Base-by-base conservation (phyloP, 352 stramenopile species). In the Globisporangium echinulatum region DNA sequence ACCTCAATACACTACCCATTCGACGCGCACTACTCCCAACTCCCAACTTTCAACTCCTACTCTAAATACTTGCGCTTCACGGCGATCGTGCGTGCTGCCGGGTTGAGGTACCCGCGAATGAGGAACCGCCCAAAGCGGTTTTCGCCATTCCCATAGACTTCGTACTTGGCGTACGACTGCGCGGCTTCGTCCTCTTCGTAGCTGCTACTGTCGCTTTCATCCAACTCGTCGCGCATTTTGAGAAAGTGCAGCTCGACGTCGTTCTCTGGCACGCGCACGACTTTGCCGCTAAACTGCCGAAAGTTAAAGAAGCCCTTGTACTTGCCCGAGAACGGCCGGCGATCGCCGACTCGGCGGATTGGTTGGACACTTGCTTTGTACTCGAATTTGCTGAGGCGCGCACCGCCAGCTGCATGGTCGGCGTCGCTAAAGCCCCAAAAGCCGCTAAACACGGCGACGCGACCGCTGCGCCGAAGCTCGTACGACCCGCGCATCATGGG, bases 281-380 rank as follows among this genome's bases (percentile, higher is more conserved):
- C 63, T 11, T 61, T 73, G 17, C 81, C 81, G 56, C 79, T 85
- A 50, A 85, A 86, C 64, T 91, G 81, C 7, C 79, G 69, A 55
- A 91, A 63, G 63, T 88, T 87, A 52, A 91, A 91, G 49, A 77
- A 89, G 0, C 81, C 81, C 25, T 49, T 74, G 46, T 91, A 91
- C 46, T 80, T 83, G 17, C 81, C 81, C 1, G 75, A 88, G 38
- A 82, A 71, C n/a, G 81, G 81, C 14, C 68, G 74, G n/a, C 63
- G 73, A 44, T 86, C 74, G 72, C 64, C 46, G 11, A 8, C 11
- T 8, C 40, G 40, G 40, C 40, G 40, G 11, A 8, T 13, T 13
- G 40, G 7, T 8, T 14, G 40, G 40, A 44, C 40, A 13, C 40
- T 44, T 8, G 7, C 11, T 13, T 69, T 74, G 63, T 91, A 91